Conservation (phyloP, 2,329 filamentous ascomycete genomes). For the Hawksworthiomyces lignivorus region DNA sequence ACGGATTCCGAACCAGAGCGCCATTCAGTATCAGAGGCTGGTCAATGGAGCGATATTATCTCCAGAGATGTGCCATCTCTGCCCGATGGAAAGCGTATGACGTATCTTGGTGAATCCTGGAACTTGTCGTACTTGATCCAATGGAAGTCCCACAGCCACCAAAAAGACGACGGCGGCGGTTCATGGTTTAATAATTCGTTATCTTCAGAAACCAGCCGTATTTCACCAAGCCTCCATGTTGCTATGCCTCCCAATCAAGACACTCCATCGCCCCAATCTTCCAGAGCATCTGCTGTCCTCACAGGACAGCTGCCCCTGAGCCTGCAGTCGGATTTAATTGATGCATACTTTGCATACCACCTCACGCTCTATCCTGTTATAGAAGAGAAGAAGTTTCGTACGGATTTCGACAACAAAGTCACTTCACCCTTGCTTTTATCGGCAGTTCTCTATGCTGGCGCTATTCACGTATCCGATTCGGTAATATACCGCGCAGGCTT, state of each 20-base stretch:
- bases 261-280: no score
- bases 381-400: neutral
- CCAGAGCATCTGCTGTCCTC: no score
- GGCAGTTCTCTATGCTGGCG: neutral
- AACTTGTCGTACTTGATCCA: constrained; percentile 2
- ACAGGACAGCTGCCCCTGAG: neutral
- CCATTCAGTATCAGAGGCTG: neutral
- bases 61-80: neutral
- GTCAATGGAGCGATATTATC: constrained; percentile 1
- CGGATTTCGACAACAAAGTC: neutral
- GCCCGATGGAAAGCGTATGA: neutral
- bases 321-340: neutral
- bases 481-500: constrained; percentile 2
- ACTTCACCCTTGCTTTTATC: neutral
- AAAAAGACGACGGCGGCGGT: neutral
- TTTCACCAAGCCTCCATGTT: neutral
- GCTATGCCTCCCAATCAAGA: neutral
- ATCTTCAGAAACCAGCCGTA: neutral
- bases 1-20: no score
- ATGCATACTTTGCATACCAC: neutral
- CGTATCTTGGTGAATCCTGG: constrained; percentile 1
- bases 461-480: neutral
- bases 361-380: neutral
- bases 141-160: neutral
- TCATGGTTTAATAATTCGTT: no score